Evolutionary conservation across 2,329 filamentous ascomycete genomes (phyloP), one percentile per base, ranked within the genome.

Genomic region (Botrytis hyacinthi): DNA sequence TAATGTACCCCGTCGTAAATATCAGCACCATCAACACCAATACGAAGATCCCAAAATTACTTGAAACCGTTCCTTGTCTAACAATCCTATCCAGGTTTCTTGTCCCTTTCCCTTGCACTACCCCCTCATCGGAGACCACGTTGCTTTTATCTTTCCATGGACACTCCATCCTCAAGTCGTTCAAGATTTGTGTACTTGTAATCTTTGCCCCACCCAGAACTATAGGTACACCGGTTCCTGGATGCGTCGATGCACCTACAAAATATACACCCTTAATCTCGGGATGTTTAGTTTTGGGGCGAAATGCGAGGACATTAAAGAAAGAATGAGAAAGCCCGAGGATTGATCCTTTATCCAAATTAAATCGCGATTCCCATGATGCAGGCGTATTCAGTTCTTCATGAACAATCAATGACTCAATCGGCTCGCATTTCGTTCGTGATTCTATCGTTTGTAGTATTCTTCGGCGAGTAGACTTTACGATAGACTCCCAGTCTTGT

Each of bases 221-320:
- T 73, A 94, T 92, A 4, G 92, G 92, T 32, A 94, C 92, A 0
- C 92, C 92, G 0, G 92, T 93, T 1, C 92, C 92, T 0, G 92
- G 92, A 83, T 94, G 92, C 32, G 91, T 92, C 78, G 89, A 91
- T 1, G 92, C 92, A 48, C 92, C 92, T 0, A 93, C 92, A 79
- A 94, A 93, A 79, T 93, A 93, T 37, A 90, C 81, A 8, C 83
- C 84, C 7, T 82, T 77, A 46, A 90, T 84, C 76, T 61, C 67
- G 2, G 76, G 75, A 67, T 79, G 77, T 62, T 78, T 83, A 0
- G 89, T 92, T 59, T 84, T 84, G 0, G 91, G 91, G 1, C 91
- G 84, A 83, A 92, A 92, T 48, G 86, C 86, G 0, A 93, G 84
- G 22, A 92, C 90, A 79, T 93, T 92, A 84, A 92, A 92, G 83